phyloP scores from a whole-genome alignment of 2,329 filamentous ascomycete species.

The Camillea tinctor region DNA sequence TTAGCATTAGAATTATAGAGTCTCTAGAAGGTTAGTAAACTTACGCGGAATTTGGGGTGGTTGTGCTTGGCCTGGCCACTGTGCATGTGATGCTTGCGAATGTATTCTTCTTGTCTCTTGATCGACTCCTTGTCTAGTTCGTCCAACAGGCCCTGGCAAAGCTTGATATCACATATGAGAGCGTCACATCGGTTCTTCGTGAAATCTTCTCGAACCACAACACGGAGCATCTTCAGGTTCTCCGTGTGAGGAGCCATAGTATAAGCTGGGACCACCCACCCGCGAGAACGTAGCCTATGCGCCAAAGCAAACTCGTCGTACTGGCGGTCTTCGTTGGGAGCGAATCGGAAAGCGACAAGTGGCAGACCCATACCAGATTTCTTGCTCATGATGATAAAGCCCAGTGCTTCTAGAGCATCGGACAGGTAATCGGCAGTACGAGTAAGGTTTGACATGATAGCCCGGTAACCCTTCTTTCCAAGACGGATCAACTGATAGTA shows the following conservation, averaged over 20 bases:
- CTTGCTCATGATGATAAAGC: conserved; percentile 87
- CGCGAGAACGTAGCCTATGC: conserved; percentile 79
- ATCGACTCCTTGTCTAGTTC: conserved; percentile 72
- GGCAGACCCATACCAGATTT: conserved; percentile 75
- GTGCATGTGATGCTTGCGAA: conserved; percentile 54
- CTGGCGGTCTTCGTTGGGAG: conserved; percentile 50
- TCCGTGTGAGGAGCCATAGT: conserved; percentile 92
- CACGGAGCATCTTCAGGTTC: conserved; percentile 83
- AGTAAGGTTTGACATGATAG: conserved; percentile 93
- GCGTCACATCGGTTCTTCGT: conserved; percentile 77
- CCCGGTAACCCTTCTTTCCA: conserved; percentile 85
- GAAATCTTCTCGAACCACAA: conserved; percentile 93
- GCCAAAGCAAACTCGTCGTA: conserved; percentile 79
- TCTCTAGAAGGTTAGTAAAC: conserved; percentile 17
- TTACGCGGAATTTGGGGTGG: conserved; percentile 49
- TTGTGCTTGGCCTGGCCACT: conserved; percentile 54
- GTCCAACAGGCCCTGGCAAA: conserved; percentile 69
- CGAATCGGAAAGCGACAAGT: conserved; percentile 83
- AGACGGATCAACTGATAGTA: conserved; percentile 97
- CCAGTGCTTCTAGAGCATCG: conserved; percentile 67
- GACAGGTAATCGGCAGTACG: conserved; percentile 86
- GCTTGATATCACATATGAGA: conserved; percentile 74
- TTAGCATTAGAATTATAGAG: conserved; percentile 5
- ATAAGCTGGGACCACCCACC: conserved; percentile 94
- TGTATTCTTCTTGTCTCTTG: conserved; percentile 65